A percentile compares a stretch with the other conserved stretches of the same genome.
Evolutionary conservation across 495 filamentous ascomycete genomes (phyloP).

Genomic region (Melanomma pulvis-pyrius): DNA sequence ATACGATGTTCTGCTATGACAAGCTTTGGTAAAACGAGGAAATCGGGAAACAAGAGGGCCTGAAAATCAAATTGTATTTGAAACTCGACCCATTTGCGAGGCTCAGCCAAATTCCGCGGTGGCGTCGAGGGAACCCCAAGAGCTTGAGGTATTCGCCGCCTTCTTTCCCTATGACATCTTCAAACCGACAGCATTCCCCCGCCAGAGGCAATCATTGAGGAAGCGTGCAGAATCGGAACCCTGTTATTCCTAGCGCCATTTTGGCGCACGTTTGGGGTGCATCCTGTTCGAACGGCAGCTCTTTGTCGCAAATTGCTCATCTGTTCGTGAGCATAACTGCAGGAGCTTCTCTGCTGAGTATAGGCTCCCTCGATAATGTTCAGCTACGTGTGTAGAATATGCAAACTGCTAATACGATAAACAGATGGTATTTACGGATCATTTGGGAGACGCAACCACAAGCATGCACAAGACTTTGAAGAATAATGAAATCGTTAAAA

Average conservation of each 20-base stretch:
- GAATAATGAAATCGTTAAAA: too few relatives aligned
- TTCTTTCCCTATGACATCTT: not conserved
- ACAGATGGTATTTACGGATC: too few relatives aligned
- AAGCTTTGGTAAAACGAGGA: not conserved
- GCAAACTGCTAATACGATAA: too few relatives aligned
- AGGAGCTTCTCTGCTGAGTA: not conserved
- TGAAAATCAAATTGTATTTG: not conserved
- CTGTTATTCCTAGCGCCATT: not conserved
- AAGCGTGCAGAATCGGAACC: not conserved
- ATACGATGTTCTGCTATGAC: not conserved
- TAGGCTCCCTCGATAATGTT: not conserved
- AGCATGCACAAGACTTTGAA: too few relatives aligned
- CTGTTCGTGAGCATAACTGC: not conserved
- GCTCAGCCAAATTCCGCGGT: not conserved
- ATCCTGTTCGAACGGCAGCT: not conserved
- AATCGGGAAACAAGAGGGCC: not conserved
- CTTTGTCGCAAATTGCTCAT: not conserved
- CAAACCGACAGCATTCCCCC: not conserved
- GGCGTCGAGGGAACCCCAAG: not conserved
- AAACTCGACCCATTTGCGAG: not conserved
- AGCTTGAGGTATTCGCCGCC: not conserved
- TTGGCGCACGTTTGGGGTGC: not conserved
- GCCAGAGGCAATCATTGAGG: not conserved
- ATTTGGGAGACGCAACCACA: too few relatives aligned
- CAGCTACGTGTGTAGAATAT: too few relatives aligned